Conservation (phyloP, 1,139 yeast species). For the Geotrichum phurueaensis region DNA sequence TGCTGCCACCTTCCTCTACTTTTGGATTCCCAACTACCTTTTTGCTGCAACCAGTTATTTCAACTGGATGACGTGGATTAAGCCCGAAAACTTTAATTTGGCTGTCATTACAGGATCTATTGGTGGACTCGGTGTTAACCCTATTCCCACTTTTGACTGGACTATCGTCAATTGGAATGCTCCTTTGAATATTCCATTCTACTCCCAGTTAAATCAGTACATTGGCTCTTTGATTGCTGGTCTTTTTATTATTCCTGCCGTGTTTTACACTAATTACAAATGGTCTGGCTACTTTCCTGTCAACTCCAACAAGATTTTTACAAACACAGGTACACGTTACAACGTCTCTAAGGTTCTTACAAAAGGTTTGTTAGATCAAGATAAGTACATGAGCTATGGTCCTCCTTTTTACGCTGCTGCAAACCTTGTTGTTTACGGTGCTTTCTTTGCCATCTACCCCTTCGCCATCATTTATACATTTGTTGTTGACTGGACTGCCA, state of each 20-base stretch:
- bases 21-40: constrained; percentile 52
- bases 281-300: constrained; percentile 53
- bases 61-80: constrained; percentile 60
- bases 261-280: constrained; percentile 47
- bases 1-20: constrained; percentile 44
- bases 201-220: constrained; percentile 40
- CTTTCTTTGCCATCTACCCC: constrained; percentile 33
- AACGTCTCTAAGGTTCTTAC: constrained; percentile 42
- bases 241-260: constrained; percentile 39
- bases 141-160: constrained; percentile 45
- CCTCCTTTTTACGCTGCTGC: constrained; percentile 46
- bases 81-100: constrained; percentile 48
- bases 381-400: constrained; percentile 34
- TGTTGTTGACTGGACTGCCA: constrained; percentile 24
- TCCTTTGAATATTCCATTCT: constrained; percentile 44
- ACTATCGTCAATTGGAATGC: constrained; percentile 39
- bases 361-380: constrained; percentile 34
- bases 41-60: constrained; percentile 47
- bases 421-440: constrained; percentile 38
- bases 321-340: constrained; percentile 45
- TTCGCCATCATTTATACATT: constrained; percentile 24
- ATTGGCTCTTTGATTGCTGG: constrained; percentile 43
- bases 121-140: constrained; percentile 52
- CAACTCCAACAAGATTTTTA: constrained; percentile 44
- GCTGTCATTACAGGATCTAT: constrained; percentile 49